Evolutionary conservation across 306 rosid genomes (phyloP).

Genomic region (Vigna mungo): DNA sequence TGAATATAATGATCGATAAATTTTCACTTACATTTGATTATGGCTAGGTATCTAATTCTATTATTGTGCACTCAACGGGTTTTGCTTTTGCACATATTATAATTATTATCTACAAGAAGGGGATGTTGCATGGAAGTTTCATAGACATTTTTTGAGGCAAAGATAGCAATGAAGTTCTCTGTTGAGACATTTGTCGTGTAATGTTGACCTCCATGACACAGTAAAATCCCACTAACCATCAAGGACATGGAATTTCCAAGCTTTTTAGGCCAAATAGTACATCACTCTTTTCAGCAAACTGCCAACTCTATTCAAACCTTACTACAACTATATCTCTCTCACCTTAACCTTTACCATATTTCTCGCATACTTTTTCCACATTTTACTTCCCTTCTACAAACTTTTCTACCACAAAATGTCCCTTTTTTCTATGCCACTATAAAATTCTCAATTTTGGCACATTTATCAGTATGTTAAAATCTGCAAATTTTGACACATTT

Average conservation of each 20-base stretch:
- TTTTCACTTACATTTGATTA: constrained; percentile 49
- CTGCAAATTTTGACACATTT: too few species aligned
- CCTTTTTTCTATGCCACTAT: too few species aligned
- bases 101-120: constrained; percentile 40
- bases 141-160: constrained; percentile 30
- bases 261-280: constrained; percentile 55
- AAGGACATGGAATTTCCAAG: constrained; percentile 55
- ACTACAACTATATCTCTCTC: constrained; percentile 27
- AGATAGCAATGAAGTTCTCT: constrained; percentile 9
- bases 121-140: constrained; percentile 57
- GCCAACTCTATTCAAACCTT: constrained; percentile 34
- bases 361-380: constrained; percentile 26
- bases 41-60: constrained; percentile 45
- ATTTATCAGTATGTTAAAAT: too few species aligned
- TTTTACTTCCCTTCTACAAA: background rate
- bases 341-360: constrained; percentile 37
- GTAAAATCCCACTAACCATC: constrained; percentile 72
- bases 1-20: constrained; percentile 47
- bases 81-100: constrained; percentile 51
- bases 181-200: constrained; percentile 62
- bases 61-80: constrained; percentile 72
- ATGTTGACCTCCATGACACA: constrained; percentile 76
- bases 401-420: background rate
- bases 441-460: too few species aligned
- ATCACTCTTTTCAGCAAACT: constrained; percentile 43